Conservation (phyloP, 2,329 filamentous ascomycete genomes). For the Aspergillus sojae region DNA sequence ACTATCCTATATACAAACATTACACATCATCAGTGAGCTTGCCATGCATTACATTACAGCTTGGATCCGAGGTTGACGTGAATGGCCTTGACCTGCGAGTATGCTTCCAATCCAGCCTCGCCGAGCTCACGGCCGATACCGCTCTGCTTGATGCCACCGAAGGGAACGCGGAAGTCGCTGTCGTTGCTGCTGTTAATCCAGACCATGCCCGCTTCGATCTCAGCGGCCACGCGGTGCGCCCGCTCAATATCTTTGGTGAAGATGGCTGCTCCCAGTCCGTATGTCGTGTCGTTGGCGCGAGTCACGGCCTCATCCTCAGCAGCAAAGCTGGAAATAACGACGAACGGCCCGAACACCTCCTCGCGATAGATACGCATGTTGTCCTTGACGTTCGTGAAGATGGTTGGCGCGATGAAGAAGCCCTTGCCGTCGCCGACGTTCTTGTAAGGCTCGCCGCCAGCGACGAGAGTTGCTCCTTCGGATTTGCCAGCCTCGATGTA, state of each 20-base stretch:
- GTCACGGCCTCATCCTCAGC: conserved; percentile 61
- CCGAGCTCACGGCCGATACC: conserved; percentile 65
- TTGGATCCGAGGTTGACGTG: conserved; percentile 49
- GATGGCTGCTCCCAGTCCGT: conserved; percentile 38
- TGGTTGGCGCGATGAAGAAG: conserved; percentile 65
- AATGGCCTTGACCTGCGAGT: conserved; percentile 61
- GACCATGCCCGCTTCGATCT: conserved; percentile 69
- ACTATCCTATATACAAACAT: conserved; percentile 1
- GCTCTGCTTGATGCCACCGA: conserved; percentile 65
- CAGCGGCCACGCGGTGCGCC: conserved; percentile 57
- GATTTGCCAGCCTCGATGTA: conserved; percentile 71
- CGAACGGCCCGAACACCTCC: conserved; percentile 66
- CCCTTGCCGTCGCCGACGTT: conserved; percentile 60
- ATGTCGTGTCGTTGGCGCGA: conserved; percentile 59
- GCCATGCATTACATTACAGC: conserved; percentile 30
- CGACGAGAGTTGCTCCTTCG: conserved; percentile 68
- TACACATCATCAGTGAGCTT: conserved; percentile 4
- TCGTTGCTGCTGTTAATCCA: conserved; percentile 66
- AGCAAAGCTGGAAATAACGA: conserved; percentile 60
- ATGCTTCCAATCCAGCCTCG: conserved; percentile 63
- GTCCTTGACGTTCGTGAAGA: conserved; percentile 61
- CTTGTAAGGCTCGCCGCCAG: conserved; percentile 64
- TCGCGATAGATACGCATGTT: conserved; percentile 63
- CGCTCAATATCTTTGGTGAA: conserved; percentile 61
- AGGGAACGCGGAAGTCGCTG: conserved; percentile 54